Percentiles rank a stretch among this genome's conserved stretches.
phyloP scores from a whole-genome alignment of 1,139 yeast genomes.

The Scheffersomyces parashehatae region DNA sequence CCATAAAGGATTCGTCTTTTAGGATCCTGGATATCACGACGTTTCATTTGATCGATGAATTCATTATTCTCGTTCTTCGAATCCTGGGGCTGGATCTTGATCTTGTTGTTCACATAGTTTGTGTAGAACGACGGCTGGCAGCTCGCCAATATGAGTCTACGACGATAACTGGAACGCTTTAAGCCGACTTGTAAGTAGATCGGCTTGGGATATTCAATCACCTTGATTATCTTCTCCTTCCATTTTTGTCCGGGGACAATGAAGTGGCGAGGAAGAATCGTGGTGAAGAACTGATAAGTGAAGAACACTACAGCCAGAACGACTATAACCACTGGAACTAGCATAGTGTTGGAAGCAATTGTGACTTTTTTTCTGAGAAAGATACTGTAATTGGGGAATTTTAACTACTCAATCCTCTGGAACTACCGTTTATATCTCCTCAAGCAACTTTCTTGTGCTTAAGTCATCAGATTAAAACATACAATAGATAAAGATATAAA shows the following conservation, averaged over 20 bases:
- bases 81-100: constrained; percentile 37
- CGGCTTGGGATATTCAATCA: constrained; percentile 34
- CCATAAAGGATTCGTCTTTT: constrained; percentile 60
- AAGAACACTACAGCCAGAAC: constrained; percentile 13
- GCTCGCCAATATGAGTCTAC: constrained; percentile 56
- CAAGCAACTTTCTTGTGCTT: no score
- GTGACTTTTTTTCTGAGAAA: no score
- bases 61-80: constrained; percentile 17
- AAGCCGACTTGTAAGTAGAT: constrained; percentile 37
- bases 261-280: constrained; percentile 38
- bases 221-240: constrained; percentile 38
- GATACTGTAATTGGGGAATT: no score
- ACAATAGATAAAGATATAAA: no score
- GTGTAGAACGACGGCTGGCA: constrained; percentile 49
- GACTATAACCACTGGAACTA: constrained; percentile 2
- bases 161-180: constrained; percentile 48
- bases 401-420: no score
- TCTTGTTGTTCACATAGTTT: constrained; percentile 40
- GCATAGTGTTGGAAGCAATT: not conserved
- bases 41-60: constrained; percentile 32
- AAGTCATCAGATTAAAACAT: no score
- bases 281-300: constrained; percentile 17
- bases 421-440: no score
- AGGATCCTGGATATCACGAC: constrained; percentile 39
- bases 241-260: constrained; percentile 48